These are phyloP conservation scores for Cyclotella sp. DNA, from an alignment of 108 stramenopile genomes.

Conservation along the genomic window DNA sequence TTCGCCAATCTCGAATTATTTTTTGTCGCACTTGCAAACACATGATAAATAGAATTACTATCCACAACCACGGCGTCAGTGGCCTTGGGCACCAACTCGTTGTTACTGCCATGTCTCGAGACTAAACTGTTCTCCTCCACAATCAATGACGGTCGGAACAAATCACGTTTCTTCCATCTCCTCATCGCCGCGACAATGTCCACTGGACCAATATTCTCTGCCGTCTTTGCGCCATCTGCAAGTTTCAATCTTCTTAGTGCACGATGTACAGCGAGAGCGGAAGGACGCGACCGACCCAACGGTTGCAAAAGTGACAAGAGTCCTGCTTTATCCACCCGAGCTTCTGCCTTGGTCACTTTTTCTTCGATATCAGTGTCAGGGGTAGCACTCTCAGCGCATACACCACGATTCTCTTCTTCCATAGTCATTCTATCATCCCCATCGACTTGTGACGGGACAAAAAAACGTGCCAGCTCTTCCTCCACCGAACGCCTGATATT, in stretches of 20 bases:
- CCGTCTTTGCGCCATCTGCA: slow-evolving; percentile 1
- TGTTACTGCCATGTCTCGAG: neutral
- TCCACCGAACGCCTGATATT: slow-evolving; percentile 14
- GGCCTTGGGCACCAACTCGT: slow-evolving; percentile 1
- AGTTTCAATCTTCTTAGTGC: slow-evolving; percentile 38
- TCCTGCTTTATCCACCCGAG: slow-evolving; percentile 42
- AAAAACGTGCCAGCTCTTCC: slow-evolving; percentile 48
- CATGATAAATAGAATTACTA: slow-evolving; percentile 37
- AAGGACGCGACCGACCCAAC: slow-evolving; percentile 41
- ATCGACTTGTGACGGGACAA: neutral
- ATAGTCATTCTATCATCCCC: slow-evolving; percentile 8
- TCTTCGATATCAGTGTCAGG: neutral
- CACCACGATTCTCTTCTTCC: slow-evolving; percentile 13
- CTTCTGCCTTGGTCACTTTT: slow-evolving; percentile 21
- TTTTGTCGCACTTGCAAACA: slow-evolving; percentile 33
- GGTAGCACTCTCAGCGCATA: neutral
- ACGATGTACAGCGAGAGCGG: slow-evolving; percentile 36
- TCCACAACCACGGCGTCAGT: slow-evolving; percentile 7
- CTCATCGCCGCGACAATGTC: slow-evolving; percentile 43
- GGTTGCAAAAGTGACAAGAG: slow-evolving; percentile 43
- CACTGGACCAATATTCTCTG: slow-evolving; percentile 24
- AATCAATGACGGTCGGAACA: slow-evolving; percentile 12
- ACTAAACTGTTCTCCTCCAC: slow-evolving; percentile 5
- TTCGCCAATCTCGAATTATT: neutral
- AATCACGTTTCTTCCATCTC: slow-evolving; percentile 43